These are phyloP conservation scores for Ascochyta pisi DNA, from an alignment of 2,329 filamentous ascomycete genomes.

Conservation along the genomic window DNA sequence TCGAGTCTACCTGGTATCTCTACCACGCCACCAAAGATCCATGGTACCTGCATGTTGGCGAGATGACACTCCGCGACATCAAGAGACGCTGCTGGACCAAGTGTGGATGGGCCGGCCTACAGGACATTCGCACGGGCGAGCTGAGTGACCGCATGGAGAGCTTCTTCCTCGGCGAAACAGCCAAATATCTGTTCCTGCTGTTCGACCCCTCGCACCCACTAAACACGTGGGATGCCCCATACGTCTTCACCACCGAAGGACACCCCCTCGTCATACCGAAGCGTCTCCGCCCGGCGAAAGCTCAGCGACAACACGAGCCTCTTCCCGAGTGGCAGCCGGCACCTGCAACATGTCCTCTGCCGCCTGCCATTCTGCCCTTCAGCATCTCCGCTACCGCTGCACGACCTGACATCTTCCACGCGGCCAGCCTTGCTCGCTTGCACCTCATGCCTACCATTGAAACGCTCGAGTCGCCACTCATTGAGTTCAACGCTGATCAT, in stretches of 20 bases:
- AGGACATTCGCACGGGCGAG: constrained; percentile 70
- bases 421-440: constrained; percentile 81
- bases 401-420: constrained; percentile 83
- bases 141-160: constrained; percentile 97
- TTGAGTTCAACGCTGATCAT: constrained; percentile 60
- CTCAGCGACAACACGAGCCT: constrained; percentile 1
- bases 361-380: constrained; percentile 66
- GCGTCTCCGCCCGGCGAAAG: constrained; percentile 36
- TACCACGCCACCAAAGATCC: constrained; percentile 92
- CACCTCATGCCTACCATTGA: constrained; percentile 71
- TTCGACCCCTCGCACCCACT: constrained; percentile 87
- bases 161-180: constrained; percentile 95
- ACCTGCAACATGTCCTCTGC: constrained; percentile 69
- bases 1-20: constrained; percentile 96
- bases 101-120: constrained; percentile 90
- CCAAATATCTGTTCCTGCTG: constrained; percentile 92
- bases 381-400: constrained; percentile 81
- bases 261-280: constrained; percentile 86
- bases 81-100: constrained; percentile 85
- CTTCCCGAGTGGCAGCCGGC: constrained; percentile 23
- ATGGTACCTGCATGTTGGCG: constrained; percentile 94
- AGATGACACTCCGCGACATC: constrained; percentile 93
- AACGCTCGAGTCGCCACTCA: constrained; percentile 64
- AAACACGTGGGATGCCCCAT: constrained; percentile 84
- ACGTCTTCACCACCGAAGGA: constrained; percentile 95